These are phyloP conservation scores for Saccharomyces hybrid DNA, from an alignment of 1,139 yeast genomes.

Conservation along the genomic window DNA sequence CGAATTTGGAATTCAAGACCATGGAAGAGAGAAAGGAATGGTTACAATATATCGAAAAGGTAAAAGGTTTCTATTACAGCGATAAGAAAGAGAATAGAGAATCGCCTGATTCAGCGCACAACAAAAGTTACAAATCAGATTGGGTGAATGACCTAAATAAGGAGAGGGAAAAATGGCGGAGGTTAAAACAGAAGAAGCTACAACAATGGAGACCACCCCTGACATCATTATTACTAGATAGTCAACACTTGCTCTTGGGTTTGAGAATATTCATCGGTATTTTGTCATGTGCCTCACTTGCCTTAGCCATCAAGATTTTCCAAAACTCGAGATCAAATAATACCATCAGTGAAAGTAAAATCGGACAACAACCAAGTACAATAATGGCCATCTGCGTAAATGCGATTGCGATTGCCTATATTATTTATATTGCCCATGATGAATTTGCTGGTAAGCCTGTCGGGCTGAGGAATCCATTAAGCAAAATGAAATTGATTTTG, in stretches of 20 bases:
- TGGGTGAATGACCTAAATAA: conserved; percentile 21
- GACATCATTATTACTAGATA: conserved; percentile 52
- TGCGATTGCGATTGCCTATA: conserved; percentile 66
- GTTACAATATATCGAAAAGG: conserved; percentile 22
- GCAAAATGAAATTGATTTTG: conserved; percentile 68
- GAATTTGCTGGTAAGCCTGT: conserved; percentile 88
- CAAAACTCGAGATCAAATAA: conserved; percentile 36
- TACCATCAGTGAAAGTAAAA: conserved; percentile 27
- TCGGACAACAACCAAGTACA: conserved; percentile 80
- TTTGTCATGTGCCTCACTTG: conserved; percentile 56
- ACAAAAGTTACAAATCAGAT: conserved; percentile 6
- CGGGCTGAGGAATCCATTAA: conserved; percentile 64
- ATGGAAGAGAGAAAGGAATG: conserved; percentile 28
- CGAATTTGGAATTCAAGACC: conserved; percentile 24
- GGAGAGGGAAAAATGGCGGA: conserved; percentile 27
- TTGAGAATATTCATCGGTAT: conserved; percentile 61
- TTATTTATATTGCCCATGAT: conserved; percentile 77
- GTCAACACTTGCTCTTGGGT: conserved; percentile 73
- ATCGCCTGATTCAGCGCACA: conserved; percentile 1
- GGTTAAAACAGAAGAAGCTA: conserved; percentile 42
- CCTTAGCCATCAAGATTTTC: conserved; percentile 57
- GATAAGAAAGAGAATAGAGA: conserved; percentile 8
- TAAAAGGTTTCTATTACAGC: conserved; percentile 25
- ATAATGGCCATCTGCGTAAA: conserved; percentile 88
- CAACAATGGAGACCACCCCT: conserved; percentile 59